A percentile compares a stretch with the other conserved stretches of the same genome.
Conservation (phyloP, 768 basidiomycete species). For the Mycena pura region DNA sequence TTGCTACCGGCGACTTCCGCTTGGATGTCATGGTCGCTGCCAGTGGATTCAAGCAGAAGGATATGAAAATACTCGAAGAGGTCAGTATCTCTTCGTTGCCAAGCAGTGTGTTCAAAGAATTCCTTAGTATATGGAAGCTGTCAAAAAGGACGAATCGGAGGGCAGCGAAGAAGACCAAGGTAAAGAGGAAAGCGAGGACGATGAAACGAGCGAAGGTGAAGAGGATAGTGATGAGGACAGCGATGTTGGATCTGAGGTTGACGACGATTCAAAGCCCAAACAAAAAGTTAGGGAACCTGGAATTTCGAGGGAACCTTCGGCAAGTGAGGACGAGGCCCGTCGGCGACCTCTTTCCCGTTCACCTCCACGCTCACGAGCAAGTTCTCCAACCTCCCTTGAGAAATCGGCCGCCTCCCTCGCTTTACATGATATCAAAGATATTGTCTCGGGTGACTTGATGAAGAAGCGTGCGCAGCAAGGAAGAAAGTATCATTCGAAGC, state of each 20-base stretch:
- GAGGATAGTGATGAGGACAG: constrained; percentile 46
- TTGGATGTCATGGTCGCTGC: constrained; percentile 93
- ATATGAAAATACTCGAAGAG: constrained; percentile 84
- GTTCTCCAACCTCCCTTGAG: constrained; percentile 47
- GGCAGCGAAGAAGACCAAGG: constrained; percentile 48
- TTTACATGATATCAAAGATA: constrained; percentile 58
- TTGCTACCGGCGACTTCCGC: constrained; percentile 63
- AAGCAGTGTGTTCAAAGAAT: constrained; percentile 16
- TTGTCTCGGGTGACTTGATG: constrained; percentile 66
- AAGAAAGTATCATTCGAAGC: constrained; percentile 81
- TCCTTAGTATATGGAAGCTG: constrained; percentile 72
- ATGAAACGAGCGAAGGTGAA: constrained; percentile 46
- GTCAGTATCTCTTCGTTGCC: constrained; percentile 51
- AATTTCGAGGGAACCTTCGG: constrained; percentile 13
- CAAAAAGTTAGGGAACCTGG: constrained; percentile 5
- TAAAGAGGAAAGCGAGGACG: too few relatives aligned
- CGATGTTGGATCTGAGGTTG: constrained; percentile 37
- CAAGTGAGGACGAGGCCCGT: constrained; percentile 36
- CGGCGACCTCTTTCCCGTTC: constrained; percentile 52
- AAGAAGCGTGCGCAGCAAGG: constrained; percentile 67
- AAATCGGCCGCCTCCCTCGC: constrained; percentile 50
- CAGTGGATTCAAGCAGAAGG: constrained; percentile 88
- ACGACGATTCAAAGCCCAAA: constrained; percentile 25
- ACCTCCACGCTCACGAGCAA: constrained; percentile 57
- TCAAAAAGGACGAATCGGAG: constrained; percentile 45